Evolutionary conservation across 2,329 filamentous ascomycete genomes (phyloP).

Genomic region (Truncatella angustata): DNA sequence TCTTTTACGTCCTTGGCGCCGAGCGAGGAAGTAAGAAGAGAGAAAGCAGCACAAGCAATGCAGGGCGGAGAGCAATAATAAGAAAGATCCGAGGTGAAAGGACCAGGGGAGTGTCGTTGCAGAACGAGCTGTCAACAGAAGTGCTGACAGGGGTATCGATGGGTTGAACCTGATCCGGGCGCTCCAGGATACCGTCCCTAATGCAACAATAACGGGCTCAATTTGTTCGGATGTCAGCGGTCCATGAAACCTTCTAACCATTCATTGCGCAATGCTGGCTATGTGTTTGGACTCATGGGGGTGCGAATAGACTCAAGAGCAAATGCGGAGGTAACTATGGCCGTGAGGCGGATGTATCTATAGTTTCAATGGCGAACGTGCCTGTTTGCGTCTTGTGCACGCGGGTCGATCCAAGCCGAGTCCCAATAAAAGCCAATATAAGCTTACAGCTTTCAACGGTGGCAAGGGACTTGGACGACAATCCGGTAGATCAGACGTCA

Average conservation of each 20-base stretch:
- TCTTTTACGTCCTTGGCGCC: slow-evolving; percentile 45
- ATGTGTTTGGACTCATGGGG: slow-evolving; percentile 1
- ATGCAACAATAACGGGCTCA: slow-evolving; percentile 10
- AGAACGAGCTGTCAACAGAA: slow-evolving; percentile 19
- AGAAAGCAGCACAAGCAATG: neutral
- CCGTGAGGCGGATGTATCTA: no score
- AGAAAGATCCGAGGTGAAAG: slow-evolving; percentile 24
- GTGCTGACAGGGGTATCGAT: neutral
- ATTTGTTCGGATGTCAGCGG: slow-evolving; percentile 36
- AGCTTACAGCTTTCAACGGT: neutral
- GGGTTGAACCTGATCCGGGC: slow-evolving; percentile 6
- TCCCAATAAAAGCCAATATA: neutral
- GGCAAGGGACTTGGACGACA: slow-evolving; percentile 4
- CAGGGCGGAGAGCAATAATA: slow-evolving; percentile 34
- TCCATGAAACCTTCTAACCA: slow-evolving; percentile 36
- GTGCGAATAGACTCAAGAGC: slow-evolving; percentile 6
- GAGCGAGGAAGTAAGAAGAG: slow-evolving; percentile 29
- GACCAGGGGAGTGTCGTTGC: slow-evolving; percentile 37
- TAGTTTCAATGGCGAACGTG: no score
- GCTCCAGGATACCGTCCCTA: slow-evolving; percentile 5
- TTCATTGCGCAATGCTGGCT: slow-evolving; percentile 13
- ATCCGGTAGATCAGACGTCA: slow-evolving; percentile 40
- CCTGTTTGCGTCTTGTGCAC: no score
- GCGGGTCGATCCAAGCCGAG: no score
- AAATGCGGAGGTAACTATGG: no score